phyloP scores from a whole-genome alignment of 2,329 filamentous ascomycete genomes.

The Beauveria sp. region DNA sequence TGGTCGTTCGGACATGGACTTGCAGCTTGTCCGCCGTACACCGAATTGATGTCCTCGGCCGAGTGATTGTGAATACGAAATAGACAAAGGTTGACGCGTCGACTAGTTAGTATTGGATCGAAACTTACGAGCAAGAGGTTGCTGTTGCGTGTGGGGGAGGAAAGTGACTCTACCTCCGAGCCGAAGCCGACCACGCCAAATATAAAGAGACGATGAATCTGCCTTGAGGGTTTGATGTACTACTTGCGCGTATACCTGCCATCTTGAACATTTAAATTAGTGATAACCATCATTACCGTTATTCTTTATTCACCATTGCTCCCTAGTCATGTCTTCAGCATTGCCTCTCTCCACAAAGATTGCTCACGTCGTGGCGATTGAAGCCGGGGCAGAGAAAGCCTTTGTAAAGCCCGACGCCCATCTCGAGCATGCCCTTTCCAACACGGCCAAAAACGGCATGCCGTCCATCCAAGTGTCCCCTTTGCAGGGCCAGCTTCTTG shows the following conservation, averaged over 20 bases:
- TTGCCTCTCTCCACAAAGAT: slow-evolving; percentile 12
- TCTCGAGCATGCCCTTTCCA: slow-evolving; percentile 22
- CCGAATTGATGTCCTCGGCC: too few relatives aligned
- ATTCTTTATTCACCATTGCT: neutral
- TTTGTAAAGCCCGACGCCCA: slow-evolving; percentile 13
- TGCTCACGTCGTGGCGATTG: neutral
- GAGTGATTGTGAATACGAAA: too few relatives aligned
- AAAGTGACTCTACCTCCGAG: neutral
- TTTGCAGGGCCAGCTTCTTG: slow-evolving; percentile 30
- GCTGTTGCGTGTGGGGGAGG: neutral
- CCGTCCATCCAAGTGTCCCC: slow-evolving; percentile 29
- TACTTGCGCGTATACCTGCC: neutral
- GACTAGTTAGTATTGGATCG: too few relatives aligned
- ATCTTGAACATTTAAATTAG: neutral
- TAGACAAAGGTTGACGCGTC: too few relatives aligned
- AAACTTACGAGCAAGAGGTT: too few relatives aligned
- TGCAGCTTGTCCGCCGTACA: too few relatives aligned
- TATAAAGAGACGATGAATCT: neutral
- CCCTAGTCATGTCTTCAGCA: neutral
- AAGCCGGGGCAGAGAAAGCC: neutral
- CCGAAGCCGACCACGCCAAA: neutral
- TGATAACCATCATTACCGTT: too few relatives aligned
- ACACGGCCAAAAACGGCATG: slow-evolving; percentile 25
- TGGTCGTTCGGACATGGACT: too few relatives aligned
- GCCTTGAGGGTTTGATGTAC: neutral